Evolutionary conservation across 495 filamentous ascomycete species (phyloP).

Genomic region (Rhypophila decipiens): DNA sequence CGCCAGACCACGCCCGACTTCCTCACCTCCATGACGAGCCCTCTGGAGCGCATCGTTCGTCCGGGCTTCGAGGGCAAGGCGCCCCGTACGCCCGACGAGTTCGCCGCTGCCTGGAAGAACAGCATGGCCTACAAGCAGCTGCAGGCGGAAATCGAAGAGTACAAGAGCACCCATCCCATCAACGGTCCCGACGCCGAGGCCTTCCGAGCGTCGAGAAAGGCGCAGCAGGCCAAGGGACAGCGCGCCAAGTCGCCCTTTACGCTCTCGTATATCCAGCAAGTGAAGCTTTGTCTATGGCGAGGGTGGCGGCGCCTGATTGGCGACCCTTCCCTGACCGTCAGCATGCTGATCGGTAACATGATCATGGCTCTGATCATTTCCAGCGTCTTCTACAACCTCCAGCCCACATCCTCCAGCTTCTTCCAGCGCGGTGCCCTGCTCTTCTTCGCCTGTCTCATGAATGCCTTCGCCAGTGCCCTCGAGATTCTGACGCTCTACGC

Average conservation of each 20-base stretch:
- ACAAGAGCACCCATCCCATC: conserved; percentile 55
- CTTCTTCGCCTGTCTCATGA: conserved; percentile 84
- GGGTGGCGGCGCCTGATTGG: conserved; percentile 64
- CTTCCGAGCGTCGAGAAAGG: conserved; percentile 61
- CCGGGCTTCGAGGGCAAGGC: conserved; percentile 58
- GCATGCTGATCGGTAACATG: conserved; percentile 65
- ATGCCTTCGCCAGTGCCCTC: conserved; percentile 71
- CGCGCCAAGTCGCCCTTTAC: conserved; percentile 69
- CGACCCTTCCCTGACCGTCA: conserved; percentile 66
- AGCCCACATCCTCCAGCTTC: conserved; percentile 58
- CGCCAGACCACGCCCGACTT: conserved; percentile 76
- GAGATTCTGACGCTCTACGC: conserved; percentile 81
- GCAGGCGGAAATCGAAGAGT: conserved; percentile 63
- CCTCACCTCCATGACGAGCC: conserved; percentile 70
- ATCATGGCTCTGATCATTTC: conserved; percentile 72
- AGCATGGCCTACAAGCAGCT: conserved; percentile 62
- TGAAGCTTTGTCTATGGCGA: conserved; percentile 66
- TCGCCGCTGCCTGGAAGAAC: conserved; percentile 65
- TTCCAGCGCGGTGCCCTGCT: conserved; percentile 74
- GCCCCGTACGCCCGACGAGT: conserved; percentile 72
- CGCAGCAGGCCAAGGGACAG: conserved; percentile 57
- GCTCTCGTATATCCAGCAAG: conserved; percentile 63
- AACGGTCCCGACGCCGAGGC: conserved; percentile 57
- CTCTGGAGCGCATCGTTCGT: conserved; percentile 57
- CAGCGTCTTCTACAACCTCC: conserved; percentile 74